phyloP scores from a whole-genome alignment of 2,329 filamentous ascomycete species.

The Calonectria henricotiae region DNA sequence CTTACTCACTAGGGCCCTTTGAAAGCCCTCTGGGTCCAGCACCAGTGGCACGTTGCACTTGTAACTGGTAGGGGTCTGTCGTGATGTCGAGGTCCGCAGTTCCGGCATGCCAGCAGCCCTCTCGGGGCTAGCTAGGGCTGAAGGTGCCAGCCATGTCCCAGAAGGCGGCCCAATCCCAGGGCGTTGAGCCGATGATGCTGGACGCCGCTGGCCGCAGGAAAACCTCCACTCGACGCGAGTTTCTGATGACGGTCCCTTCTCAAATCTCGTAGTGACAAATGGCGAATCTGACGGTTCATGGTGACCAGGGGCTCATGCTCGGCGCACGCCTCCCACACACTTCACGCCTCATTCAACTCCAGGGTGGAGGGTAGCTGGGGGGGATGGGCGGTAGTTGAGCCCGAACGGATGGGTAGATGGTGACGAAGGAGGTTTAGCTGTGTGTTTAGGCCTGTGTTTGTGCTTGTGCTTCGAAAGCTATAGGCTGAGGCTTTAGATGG shows the following conservation, averaged over 20 bases:
- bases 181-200: conserved; percentile 20
- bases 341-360: conserved; percentile 30
- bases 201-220: conserved; percentile 21
- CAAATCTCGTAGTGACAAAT: conserved; percentile 31
- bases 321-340: conserved; percentile 24
- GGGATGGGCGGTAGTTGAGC: conserved; percentile 37
- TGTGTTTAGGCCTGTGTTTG: conserved; percentile 21
- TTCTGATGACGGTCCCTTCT: conserved; percentile 11
- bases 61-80: conserved; percentile 24
- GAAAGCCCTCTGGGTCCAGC: conserved; percentile 28
- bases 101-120: conserved; percentile 21
- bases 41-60: conserved; percentile 37
- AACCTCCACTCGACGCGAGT: conserved; percentile 23
- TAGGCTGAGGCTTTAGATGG: conserved; percentile 24
- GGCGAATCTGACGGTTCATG: conserved; percentile 36
- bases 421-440: conserved; percentile 28
- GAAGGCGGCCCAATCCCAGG: conserved; percentile 18
- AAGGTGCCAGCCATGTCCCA: conserved; percentile 29
- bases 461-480: conserved; percentile 19
- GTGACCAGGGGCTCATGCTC: conserved; percentile 33
- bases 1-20: conserved; percentile 12
- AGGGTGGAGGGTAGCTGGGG: conserved; percentile 33
- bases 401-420: conserved; percentile 27
- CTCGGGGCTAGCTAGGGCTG: conserved; percentile 33
- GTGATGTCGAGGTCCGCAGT: conserved; percentile 23